phyloP scores from a whole-genome alignment of 441 rosid genomes.

The Erysimum cheiri region DNA sequence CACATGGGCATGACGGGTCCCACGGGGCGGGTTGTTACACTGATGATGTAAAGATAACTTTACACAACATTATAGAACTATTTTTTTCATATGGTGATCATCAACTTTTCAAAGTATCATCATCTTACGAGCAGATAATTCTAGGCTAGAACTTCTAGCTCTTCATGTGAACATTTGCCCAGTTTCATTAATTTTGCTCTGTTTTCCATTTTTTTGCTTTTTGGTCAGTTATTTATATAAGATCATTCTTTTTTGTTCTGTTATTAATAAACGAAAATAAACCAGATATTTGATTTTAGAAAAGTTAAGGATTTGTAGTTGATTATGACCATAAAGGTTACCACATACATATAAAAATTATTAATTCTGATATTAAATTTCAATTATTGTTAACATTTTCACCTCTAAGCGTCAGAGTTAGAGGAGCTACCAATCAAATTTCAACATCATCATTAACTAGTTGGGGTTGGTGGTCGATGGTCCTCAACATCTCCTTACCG shows the following conservation, averaged over 20 bases:
- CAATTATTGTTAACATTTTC: neutral
- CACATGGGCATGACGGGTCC: too few relatives aligned
- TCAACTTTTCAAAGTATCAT: too few relatives aligned
- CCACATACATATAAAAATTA: neutral
- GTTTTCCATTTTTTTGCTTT: too few relatives aligned
- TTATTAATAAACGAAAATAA: too few relatives aligned
- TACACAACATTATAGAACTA: too few relatives aligned
- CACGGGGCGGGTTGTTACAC: too few relatives aligned
- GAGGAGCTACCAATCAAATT: slow-evolving; percentile 20
- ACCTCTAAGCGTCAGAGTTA: neutral
- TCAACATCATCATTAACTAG: slow-evolving; percentile 18
- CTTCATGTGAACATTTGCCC: too few relatives aligned
- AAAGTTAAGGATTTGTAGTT: neutral
- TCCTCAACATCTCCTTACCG: slow-evolving; percentile 16
- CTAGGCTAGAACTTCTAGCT: too few relatives aligned
- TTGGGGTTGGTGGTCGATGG: slow-evolving; percentile 30
- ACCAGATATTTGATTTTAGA: too few relatives aligned
- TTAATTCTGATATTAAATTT: neutral
- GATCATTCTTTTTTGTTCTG: neutral
- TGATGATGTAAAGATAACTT: too few relatives aligned
- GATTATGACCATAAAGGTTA: neutral
- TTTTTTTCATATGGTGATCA: too few relatives aligned
- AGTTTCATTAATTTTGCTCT: neutral
- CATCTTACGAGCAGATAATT: too few relatives aligned
- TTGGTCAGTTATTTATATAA: neutral